Conservation (phyloP, 176 grass and related monocot genomes). For the Musa schizocarpa region DNA sequence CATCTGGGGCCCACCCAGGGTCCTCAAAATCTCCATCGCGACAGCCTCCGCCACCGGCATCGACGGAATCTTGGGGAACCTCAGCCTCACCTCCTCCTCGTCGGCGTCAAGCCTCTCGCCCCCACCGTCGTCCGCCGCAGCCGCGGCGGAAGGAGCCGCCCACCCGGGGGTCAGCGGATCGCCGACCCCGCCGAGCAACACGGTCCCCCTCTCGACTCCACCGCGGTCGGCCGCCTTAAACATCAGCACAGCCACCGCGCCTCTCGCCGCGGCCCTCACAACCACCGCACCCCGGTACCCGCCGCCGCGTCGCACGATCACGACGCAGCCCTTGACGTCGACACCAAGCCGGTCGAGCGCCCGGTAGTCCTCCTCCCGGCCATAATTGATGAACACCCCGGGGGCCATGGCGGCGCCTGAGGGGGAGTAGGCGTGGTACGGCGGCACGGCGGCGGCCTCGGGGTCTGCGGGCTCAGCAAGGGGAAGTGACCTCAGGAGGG, state of each 20-base stretch:
- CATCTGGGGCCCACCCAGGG: too few relatives aligned
- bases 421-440: slow-evolving; percentile 86
- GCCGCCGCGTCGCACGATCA: slow-evolving; percentile 42
- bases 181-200: too few relatives aligned
- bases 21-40: too few relatives aligned
- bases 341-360: slow-evolving; percentile 47
- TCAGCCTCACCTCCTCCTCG: slow-evolving; percentile 36
- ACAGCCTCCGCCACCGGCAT: too few relatives aligned
- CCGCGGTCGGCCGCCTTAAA: too few relatives aligned
- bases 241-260: slow-evolving; percentile 17
- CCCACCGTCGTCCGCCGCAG: neutral
- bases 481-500: slow-evolving; percentile 32
- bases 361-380: slow-evolving; percentile 60
- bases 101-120: slow-evolving; percentile 44
- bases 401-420: slow-evolving; percentile 44
- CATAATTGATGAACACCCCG: slow-evolving; percentile 72
- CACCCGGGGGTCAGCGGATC: slow-evolving; percentile 59
- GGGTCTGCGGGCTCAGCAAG: slow-evolving; percentile 58
- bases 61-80: slow-evolving; percentile 60
- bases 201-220: too few relatives aligned
- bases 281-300: slow-evolving; percentile 68
- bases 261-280: slow-evolving; percentile 45
- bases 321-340: slow-evolving; percentile 34
- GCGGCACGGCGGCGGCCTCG: slow-evolving; percentile 22
- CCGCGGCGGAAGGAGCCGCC: slow-evolving; percentile 25